Base-by-base conservation (phyloP, 2,329 filamentous ascomycete genomes). In the Thermoascus crustaceus region DNA sequence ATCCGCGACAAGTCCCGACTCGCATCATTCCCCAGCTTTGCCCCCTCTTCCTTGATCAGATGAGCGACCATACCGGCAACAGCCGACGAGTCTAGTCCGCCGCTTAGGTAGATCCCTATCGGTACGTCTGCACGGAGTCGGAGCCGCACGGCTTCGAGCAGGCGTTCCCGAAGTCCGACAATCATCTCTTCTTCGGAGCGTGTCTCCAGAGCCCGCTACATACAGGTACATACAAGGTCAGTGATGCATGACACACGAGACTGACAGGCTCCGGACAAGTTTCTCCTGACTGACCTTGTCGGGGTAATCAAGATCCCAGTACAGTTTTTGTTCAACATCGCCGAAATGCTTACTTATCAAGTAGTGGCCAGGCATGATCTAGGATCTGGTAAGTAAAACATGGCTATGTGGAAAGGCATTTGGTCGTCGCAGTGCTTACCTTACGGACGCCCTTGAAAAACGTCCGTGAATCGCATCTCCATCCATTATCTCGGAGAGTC, bases 81-180 rank as follows among this genome's bases (percentile, higher is more conserved):
- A 2, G 66, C 61, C 0, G 73, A 76, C 0, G 71, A 75, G 47
- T 78, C 74, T 32, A 78, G 66, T 1, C 75, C 75, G 4, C 75
- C 74, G 14, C 64, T 71, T 0, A 78, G 55, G 38, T 73, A 77
- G 34, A 78, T 57, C 2, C 71, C 75, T 3, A 78, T 60, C 0
- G 72, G 71, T 0, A 77, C 75, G 47, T 78, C 75, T 1, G 74
- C 73, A 10, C 67, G 62, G 7, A 78, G 55, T 4, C 74, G 67
- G 11, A 74, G 43, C n/a, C 63, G 63, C 7, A 77, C 57, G 0
- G 73, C 62, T 20, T 77, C 71, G 1, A 75, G 47, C 8, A 78
- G 46, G 2, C 60, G 60, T 29, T 71, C 53, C 4, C 72, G 60
- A 0, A 77, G 69, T 2, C 63, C 67, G 13, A 55, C 37, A 2